Evolutionary conservation across 352 stramenopile species (phyloP).

Genomic region (Globisporangium iwayamae): DNA sequence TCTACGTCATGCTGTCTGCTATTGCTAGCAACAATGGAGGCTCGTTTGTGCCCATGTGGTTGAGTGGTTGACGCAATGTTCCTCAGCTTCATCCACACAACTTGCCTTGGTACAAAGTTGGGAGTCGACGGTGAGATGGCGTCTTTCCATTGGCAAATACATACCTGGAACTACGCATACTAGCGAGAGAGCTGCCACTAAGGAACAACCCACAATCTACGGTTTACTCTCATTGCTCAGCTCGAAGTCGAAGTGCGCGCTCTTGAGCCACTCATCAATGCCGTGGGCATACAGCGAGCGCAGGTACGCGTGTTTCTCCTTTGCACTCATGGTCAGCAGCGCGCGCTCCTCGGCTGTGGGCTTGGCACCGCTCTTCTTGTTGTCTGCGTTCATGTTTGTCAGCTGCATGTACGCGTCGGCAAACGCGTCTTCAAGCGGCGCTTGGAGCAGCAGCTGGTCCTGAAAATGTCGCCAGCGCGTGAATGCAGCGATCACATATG

Average conservation of each 20-base stretch:
- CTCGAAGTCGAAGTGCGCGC: background rate
- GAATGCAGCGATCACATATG: slow-evolving; percentile 78
- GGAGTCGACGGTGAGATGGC: too few relatives aligned
- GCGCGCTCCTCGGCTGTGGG: slow-evolving; percentile 31
- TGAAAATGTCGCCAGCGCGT: slow-evolving; percentile 53
- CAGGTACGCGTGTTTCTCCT: slow-evolving; percentile 32
- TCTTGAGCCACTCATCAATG: slow-evolving; percentile 58
- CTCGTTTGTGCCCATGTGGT: too few relatives aligned
- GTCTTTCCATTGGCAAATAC: too few relatives aligned
- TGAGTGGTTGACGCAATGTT: too few relatives aligned
- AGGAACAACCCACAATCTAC: background rate
- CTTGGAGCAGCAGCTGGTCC: slow-evolving; percentile 26
- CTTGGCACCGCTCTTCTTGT: slow-evolving; percentile 24
- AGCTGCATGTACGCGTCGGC: slow-evolving; percentile 40
- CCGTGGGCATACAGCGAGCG: slow-evolving; percentile 37
- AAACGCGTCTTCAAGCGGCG: slow-evolving; percentile 34
- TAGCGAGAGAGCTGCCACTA: background rate
- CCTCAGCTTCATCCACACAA: too few relatives aligned
- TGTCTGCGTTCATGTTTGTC: slow-evolving; percentile 15
- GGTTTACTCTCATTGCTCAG: background rate
- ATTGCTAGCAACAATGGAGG: too few relatives aligned
- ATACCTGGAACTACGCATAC: too few relatives aligned
- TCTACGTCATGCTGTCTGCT: too few relatives aligned
- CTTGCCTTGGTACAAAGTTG: too few relatives aligned
- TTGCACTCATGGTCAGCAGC: slow-evolving; percentile 33